phyloP scores from a whole-genome alignment of 2,329 filamentous ascomycete genomes.

The Sphaerulina musiva region DNA sequence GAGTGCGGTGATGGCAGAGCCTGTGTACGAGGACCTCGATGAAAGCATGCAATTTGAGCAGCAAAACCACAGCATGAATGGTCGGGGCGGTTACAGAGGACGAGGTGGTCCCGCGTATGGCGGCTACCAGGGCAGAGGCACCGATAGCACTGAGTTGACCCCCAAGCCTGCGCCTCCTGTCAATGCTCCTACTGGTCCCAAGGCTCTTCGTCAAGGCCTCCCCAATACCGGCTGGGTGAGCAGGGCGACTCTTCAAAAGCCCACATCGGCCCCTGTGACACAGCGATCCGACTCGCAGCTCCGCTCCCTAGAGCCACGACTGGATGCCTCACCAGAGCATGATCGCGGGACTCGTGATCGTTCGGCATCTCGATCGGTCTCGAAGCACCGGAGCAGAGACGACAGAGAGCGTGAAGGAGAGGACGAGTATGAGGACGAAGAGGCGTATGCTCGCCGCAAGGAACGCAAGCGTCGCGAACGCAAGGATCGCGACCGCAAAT shows the following conservation, averaged over 20 bases:
- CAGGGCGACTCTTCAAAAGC: constrained; percentile 44
- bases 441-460: constrained; percentile 34
- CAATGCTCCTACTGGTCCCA: constrained; percentile 78
- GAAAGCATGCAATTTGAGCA: constrained; percentile 18
- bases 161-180: constrained; percentile 31
- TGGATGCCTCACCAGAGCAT: constrained; percentile 23
- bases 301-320: constrained; percentile 5
- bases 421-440: constrained; percentile 39
- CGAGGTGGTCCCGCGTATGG: constrained; percentile 35
- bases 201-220: constrained; percentile 85
- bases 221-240: constrained; percentile 73
- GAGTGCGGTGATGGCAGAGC: constrained; percentile 11
- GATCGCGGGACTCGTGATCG: constrained; percentile 33
- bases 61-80: constrained; percentile 34
- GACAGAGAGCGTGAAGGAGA: constrained; percentile 47
- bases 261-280: constrained; percentile 18
- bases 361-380: constrained; percentile 32
- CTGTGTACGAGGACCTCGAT: constrained; percentile 28
- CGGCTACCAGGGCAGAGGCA: constrained; percentile 21
- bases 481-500: constrained; percentile 38
- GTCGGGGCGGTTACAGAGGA: constrained; percentile 44
- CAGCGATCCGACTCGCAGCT: constrained; percentile 15
- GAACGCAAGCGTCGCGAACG: constrained; percentile 29
- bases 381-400: constrained; percentile 44
- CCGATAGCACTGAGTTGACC: constrained; percentile 25